phyloP scores from a whole-genome alignment of 1,139 yeast genomes.

The Hyphopichia khmerensis region DNA sequence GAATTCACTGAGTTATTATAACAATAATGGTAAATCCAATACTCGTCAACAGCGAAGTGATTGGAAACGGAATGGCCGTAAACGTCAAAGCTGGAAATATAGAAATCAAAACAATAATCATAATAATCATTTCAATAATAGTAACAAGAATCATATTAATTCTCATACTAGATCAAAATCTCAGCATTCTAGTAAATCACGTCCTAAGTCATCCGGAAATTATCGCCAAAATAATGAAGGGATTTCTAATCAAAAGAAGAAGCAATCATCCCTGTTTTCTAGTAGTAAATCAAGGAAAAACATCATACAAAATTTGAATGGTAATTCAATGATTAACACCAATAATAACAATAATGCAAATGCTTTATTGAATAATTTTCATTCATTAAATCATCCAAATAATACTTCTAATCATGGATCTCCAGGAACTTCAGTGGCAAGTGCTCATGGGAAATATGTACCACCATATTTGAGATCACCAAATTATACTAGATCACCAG shows the following conservation, averaged over 20 bases:
- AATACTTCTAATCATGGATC: not conserved
- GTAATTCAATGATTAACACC: not conserved
- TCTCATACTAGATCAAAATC: slow-evolving; percentile 7
- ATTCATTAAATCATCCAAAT: slow-evolving; percentile 6
- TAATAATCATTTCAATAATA: slow-evolving; percentile 10
- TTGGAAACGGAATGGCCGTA: slow-evolving; percentile 33
- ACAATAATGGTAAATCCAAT: slow-evolving; percentile 7
- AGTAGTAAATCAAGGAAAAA: slow-evolving; percentile 21
- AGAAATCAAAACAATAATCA: slow-evolving; percentile 10
- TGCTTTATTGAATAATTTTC: slow-evolving; percentile 5
- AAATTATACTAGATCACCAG: slow-evolving; percentile 31
- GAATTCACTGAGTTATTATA: not conserved
- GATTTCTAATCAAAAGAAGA: slow-evolving; percentile 7
- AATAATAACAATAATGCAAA: not conserved
- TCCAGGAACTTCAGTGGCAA: slow-evolving; percentile 1
- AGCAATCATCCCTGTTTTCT: slow-evolving; percentile 30
- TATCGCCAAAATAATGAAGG: slow-evolving; percentile 11
- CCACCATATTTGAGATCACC: slow-evolving; percentile 50
- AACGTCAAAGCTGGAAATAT: slow-evolving; percentile 30
- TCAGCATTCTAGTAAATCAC: not conserved
- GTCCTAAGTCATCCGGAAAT: slow-evolving; percentile 6
- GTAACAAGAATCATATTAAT: slow-evolving; percentile 12
- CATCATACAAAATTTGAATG: not conserved
- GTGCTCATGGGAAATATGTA: slow-evolving; percentile 34
- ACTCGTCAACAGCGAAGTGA: slow-evolving; percentile 19